Evolutionary conservation across 306 rosid genomes (phyloP).

Genomic region (Gastrolobium bilobum): DNA sequence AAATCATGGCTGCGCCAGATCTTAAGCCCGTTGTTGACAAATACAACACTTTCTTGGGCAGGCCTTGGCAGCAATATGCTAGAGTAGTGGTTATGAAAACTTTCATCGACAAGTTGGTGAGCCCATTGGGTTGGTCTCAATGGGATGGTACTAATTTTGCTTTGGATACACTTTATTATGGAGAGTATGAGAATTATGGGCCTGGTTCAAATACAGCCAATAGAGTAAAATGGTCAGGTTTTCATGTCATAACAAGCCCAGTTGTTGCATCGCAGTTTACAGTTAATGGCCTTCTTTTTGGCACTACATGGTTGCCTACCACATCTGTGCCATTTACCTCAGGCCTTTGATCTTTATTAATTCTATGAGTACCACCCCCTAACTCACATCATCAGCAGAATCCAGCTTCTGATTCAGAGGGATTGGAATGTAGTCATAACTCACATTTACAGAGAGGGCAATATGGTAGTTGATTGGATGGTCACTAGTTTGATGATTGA

Average conservation of each 20-base stretch:
- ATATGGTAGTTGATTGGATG: no score
- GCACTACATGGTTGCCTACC: conserved; percentile 73
- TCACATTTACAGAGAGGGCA: no score
- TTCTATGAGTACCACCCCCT: no score
- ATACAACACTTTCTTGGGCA: conserved; percentile 70
- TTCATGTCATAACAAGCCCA: conserved; percentile 65
- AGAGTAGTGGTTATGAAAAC: conserved; percentile 68
- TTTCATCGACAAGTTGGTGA: conserved; percentile 63
- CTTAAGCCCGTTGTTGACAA: conserved; percentile 59
- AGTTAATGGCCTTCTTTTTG: conserved; percentile 66
- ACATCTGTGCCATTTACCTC: conserved; percentile 75
- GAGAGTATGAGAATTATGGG: conserved; percentile 75
- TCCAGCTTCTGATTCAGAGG: no score
- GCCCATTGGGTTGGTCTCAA: conserved; percentile 80
- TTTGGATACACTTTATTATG: conserved; percentile 64
- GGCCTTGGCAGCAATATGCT: conserved; percentile 86
- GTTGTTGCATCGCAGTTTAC: conserved; percentile 64
- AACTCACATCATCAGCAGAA: no score
- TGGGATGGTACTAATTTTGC: conserved; percentile 66
- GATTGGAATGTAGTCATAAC: no score
- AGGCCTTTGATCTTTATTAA: conserved; percentile 47
- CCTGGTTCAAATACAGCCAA: conserved; percentile 62
- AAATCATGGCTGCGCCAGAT: conserved; percentile 66
- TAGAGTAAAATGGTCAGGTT: conserved; percentile 75
- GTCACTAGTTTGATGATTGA: no score